Base-by-base conservation (phyloP, 805 yeast genomes). In the Metschnikowia sp. region DNA sequence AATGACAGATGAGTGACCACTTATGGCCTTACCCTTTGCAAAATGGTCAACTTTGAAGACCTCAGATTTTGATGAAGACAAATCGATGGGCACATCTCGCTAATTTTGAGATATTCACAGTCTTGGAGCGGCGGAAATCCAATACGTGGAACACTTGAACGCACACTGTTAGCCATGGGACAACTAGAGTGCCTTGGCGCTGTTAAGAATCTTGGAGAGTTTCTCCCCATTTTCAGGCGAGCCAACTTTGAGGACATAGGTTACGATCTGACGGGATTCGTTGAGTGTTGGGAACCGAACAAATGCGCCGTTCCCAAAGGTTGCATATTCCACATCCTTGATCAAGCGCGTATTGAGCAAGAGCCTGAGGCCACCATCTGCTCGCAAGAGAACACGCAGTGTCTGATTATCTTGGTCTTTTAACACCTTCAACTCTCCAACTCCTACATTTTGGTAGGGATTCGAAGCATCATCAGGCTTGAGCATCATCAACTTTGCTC, bases 341-440 rank as follows among this genome's bases (percentile, higher is more conserved):
- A 78, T 70, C 10, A 90, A 65, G n/a, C 74, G 66, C 11, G 82
- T 72, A 62, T 92, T 92, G 50, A 92, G 67, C 39, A 92, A 65
- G 12, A 90, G 83, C 56, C 96, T 79, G 35, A 86, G 84, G 35
- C 89, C 83, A 29, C 96, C 97, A 47, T 91, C 98, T 0, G 97
- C 88, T 59, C 98, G 81, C 18, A 92, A 77, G 33, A 92, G 69
- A 11, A 88, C 68, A 63, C 98, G 81, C 3, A 83, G 62, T 60
- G 88, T 88, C 19, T 72, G 69, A 9, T 85, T 82, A 2, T 70
- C 75, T 43, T 76, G 76, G 57, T 84, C 76, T 48, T 77, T 81
- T 46, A 92, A 70, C 10, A 92, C 72, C 58, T 88, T 86, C 56
- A 90, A 72, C 42, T 84, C 91, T 3, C 98, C 98, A 3, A 90